Base-by-base conservation (phyloP, 306 rosid species). In the Ceratonia siliqua region DNA sequence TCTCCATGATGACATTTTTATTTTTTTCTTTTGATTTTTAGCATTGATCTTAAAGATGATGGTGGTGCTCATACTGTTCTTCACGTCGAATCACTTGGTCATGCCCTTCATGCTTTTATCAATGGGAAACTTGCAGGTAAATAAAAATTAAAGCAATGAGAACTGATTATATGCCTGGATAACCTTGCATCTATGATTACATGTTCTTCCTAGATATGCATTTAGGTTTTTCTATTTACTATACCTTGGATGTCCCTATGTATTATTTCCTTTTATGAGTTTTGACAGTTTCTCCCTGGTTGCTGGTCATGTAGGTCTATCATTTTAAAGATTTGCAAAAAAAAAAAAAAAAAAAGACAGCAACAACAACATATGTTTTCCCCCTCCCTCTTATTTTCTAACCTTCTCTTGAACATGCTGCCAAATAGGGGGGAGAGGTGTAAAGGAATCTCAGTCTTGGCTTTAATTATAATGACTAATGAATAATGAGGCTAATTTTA, bases 51-150 rank as follows among this genome's bases (percentile, higher is more conserved):
- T 75, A 65, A 84, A 72, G 91, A 86, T 8, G 79, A 62, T 32
- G 82, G 62, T 52, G 94, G 86, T 55, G 72, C 87, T 79, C 84
- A 86, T 70, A 68, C 93, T 21, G 85, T 76, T 32, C 96, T 94
- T 78, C 96, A 92, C 68, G 89, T 94, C 78, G 87, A 91, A 71
- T 89, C 98, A 46, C 97, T 94, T 79, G 98, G 98, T 36, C 98
- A 94, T 81, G 96, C 78, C 52, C 82, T 94, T 73, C 92, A 88
- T 77, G 87, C 84, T 49, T 94, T 88, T 83, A 55, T 88, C 35
- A 94, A 94, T 76, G 82, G 86, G 73, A 94, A 91, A 76, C 90
- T 67, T 73, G 90, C 89, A 80, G 97, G 98, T 90, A 69, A 55
- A 48, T 22, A 45, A 62, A 54, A 57, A 27, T 56, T 15, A 50